Conservation (phyloP, 768 basidiomycete genomes). For the Astraeus odoratus region DNA sequence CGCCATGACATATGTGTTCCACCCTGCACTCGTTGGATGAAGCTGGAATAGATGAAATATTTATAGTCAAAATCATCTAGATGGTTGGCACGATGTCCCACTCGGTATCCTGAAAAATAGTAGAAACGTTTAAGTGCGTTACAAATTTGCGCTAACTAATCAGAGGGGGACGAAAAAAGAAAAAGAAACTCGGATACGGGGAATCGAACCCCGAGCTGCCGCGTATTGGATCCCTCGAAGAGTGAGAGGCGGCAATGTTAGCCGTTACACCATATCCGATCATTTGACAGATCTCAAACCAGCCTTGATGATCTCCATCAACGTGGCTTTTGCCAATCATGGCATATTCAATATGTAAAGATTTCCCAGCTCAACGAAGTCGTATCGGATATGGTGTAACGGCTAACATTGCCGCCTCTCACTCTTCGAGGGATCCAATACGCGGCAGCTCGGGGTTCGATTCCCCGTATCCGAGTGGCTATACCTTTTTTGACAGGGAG, state of each 20-base stretch:
- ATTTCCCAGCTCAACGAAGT: too few species aligned
- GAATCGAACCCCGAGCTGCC: conserved; percentile 55
- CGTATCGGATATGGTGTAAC: conserved; percentile 58
- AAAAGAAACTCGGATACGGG: conserved; percentile 37
- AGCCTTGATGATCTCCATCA: not conserved
- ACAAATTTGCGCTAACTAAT: too few species aligned
- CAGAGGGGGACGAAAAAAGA: not conserved
- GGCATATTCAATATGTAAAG: too few species aligned
- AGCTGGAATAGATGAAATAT: not conserved
- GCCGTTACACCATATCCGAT: conserved; percentile 59
- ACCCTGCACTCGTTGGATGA: not conserved
- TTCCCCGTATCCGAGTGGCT: conserved; percentile 44
- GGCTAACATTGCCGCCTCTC: conserved; percentile 65
- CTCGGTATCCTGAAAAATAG: too few species aligned
- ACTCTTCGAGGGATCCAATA: conserved; percentile 8
- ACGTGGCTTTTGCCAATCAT: conserved; percentile 2
- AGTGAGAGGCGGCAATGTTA: conserved; percentile 60
- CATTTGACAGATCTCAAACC: too few species aligned
- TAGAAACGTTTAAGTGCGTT: too few species aligned
- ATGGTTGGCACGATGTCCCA: too few species aligned
- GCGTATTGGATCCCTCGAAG: conserved; percentile 17
- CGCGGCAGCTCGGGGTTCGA: conserved; percentile 55
- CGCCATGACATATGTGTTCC: not conserved
- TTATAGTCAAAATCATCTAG: not conserved
- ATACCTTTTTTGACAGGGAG: not conserved